Evolutionary conservation across 352 stramenopile genomes (phyloP).

Genomic region (Phytophthora cryptogea): DNA sequence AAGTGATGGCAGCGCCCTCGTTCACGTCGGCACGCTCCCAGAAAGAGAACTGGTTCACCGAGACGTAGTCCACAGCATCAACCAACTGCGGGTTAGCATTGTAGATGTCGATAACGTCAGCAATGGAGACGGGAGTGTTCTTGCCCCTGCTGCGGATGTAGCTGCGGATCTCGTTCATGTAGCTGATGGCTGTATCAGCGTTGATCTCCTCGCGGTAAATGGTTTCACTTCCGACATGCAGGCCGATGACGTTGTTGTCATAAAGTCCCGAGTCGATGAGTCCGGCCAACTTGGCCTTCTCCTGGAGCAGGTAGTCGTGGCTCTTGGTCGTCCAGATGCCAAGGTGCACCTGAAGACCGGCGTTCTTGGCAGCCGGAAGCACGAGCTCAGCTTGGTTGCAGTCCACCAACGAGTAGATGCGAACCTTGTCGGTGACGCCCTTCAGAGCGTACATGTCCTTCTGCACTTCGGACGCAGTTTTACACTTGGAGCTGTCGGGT

Average conservation of each 20-base stretch:
- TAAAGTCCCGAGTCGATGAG: constrained; percentile 50
- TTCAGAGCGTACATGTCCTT: constrained; percentile 62
- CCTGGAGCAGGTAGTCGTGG: constrained; percentile 43
- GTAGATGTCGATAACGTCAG: constrained; percentile 76
- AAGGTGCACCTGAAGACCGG: constrained; percentile 56
- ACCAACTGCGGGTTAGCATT: constrained; percentile 60
- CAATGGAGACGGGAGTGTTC: constrained; percentile 64
- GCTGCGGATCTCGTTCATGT: constrained; percentile 63
- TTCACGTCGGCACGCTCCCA: constrained; percentile 61
- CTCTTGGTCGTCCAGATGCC: constrained; percentile 64
- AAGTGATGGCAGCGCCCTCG: constrained; percentile 46
- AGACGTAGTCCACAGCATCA: constrained; percentile 68
- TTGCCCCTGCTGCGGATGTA: constrained; percentile 46
- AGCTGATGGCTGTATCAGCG: constrained; percentile 49
- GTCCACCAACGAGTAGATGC: constrained; percentile 71
- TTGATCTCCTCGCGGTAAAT: constrained; percentile 72
- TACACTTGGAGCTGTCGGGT: constrained; percentile 45
- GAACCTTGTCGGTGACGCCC: constrained; percentile 52
- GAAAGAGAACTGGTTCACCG: constrained; percentile 83
- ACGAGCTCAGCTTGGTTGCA: constrained; percentile 56
- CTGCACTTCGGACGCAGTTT: constrained; percentile 45
- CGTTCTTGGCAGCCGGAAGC: constrained; percentile 47
- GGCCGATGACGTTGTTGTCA: constrained; percentile 51
- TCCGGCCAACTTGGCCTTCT: constrained; percentile 47
- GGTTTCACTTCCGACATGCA: constrained; percentile 70